These are phyloP conservation scores for Trypanosoma vivax DNA, from an alignment of 208 protist genomes.

Conservation along the genomic window DNA sequence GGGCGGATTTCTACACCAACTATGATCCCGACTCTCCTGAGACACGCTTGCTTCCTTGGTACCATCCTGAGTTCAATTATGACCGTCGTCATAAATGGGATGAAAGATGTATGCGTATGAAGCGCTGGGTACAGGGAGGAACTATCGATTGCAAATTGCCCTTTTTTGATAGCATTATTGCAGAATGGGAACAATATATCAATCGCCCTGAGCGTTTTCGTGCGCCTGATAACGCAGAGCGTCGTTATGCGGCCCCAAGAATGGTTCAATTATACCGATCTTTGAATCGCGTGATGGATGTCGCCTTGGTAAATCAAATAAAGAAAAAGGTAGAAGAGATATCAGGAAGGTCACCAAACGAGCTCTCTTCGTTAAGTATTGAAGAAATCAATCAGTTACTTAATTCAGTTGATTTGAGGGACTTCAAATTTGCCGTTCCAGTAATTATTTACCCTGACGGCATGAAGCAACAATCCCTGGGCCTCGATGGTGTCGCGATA, in stretches of 20 bases:
- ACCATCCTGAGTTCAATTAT: slow-evolving; percentile 86
- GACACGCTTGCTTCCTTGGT: slow-evolving; percentile 82
- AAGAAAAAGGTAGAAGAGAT: slow-evolving; percentile 16
- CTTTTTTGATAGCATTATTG: slow-evolving; percentile 81
- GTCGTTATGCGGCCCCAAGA: slow-evolving; percentile 70
- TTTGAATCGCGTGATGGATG: slow-evolving; percentile 79
- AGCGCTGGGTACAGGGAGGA: slow-evolving; percentile 86
- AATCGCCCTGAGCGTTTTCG: slow-evolving; percentile 81
- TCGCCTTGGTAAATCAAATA: slow-evolving; percentile 71
- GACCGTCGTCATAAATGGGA: slow-evolving; percentile 88
- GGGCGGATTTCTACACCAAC: slow-evolving; percentile 78
- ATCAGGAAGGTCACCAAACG: slow-evolving; percentile 12
- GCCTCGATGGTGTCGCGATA: slow-evolving; percentile 57
- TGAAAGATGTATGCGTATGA: slow-evolving; percentile 90
- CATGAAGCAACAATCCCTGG: slow-evolving; percentile 38
- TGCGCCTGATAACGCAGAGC: slow-evolving; percentile 67
- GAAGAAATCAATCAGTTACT: slow-evolving; percentile 55
- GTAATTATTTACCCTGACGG: slow-evolving; percentile 80
- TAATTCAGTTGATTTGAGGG: slow-evolving; percentile 33
- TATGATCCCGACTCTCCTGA: slow-evolving; percentile 84
- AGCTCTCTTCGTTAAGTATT: slow-evolving; percentile 31
- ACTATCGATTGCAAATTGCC: slow-evolving; percentile 72
- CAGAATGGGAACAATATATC: slow-evolving; percentile 89
- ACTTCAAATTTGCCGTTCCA: slow-evolving; percentile 68
- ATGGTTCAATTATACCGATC: slow-evolving; percentile 87